Evolutionary conservation across 1,284 basidiomycete genomes (phyloP).

Genomic region (Gastroboletus turbinatus): DNA sequence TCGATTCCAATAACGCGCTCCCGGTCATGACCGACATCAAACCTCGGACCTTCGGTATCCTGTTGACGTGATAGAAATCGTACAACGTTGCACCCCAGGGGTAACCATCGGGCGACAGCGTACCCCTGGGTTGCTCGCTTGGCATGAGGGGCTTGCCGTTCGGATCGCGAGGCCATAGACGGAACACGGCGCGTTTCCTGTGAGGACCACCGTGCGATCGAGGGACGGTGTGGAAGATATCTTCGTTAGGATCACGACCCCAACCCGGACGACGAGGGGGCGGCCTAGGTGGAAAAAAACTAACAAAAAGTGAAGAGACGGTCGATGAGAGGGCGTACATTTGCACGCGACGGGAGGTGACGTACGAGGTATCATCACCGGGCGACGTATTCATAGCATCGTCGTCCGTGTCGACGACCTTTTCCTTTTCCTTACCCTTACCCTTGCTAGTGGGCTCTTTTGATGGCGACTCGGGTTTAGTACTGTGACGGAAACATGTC

Average conservation of each 20-base stretch:
- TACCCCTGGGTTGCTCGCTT: conserved; percentile 11
- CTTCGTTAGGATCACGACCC: conserved; percentile 11
- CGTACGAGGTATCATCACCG: background rate
- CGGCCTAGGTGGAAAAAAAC: background rate
- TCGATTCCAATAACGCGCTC: conserved; percentile 39
- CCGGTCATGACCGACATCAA: conserved; percentile 30
- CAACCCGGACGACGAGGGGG: background rate
- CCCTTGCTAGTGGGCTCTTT: background rate
- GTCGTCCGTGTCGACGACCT: background rate
- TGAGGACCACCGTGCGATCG: background rate
- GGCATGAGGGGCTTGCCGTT: conserved; percentile 6
- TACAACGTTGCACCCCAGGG: conserved; percentile 46
- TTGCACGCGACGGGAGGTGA: background rate
- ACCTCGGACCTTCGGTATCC: conserved; percentile 17
- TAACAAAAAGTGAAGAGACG: too few species aligned
- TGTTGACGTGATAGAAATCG: conserved; percentile 41
- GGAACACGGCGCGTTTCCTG: conserved; percentile 18
- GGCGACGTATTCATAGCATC: background rate
- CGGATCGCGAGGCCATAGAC: conserved; percentile 25
- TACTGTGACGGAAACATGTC: background rate
- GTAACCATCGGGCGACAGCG: conserved; percentile 35
- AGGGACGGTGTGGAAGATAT: conserved; percentile 13
- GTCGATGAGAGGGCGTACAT: background rate
- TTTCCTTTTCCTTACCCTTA: background rate
- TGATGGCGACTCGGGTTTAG: too few species aligned